Evolutionary conservation across 2,329 filamentous ascomycete species (phyloP).

Genomic region (Sphaerulina vaccinii): DNA sequence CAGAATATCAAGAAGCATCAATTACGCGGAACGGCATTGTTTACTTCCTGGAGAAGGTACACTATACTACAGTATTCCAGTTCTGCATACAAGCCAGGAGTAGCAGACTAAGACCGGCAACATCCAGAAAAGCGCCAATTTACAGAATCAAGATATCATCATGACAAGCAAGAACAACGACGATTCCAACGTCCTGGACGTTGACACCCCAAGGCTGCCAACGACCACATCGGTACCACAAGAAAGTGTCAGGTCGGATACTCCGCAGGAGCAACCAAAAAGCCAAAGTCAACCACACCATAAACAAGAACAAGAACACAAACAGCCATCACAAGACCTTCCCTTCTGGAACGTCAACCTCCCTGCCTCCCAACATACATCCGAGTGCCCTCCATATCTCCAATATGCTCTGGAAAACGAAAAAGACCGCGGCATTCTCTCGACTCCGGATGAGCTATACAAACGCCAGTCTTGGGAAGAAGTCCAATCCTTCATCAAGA

Average conservation of each 20-base stretch:
- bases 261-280: background rate
- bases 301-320: constrained; percentile 1
- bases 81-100: background rate
- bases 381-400: constrained; percentile 71
- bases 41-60: background rate
- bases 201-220: background rate
- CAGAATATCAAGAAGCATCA: background rate
- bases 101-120: background rate
- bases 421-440: constrained; percentile 70
- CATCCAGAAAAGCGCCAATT: background rate
- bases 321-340: constrained; percentile 5
- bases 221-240: background rate
- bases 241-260: background rate
- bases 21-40: background rate
- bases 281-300: background rate
- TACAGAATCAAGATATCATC: background rate
- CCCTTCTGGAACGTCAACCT: constrained; percentile 87
- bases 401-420: constrained; percentile 50
- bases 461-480: constrained; percentile 65
- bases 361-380: constrained; percentile 59
- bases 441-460: constrained; percentile 68
- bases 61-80: background rate
- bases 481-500: constrained; percentile 61
- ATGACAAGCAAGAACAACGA: background rate
- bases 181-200: background rate